Base-by-base conservation (phyloP, 2,329 filamentous ascomycete genomes). In the Kalaharituber pfeilii region DNA sequence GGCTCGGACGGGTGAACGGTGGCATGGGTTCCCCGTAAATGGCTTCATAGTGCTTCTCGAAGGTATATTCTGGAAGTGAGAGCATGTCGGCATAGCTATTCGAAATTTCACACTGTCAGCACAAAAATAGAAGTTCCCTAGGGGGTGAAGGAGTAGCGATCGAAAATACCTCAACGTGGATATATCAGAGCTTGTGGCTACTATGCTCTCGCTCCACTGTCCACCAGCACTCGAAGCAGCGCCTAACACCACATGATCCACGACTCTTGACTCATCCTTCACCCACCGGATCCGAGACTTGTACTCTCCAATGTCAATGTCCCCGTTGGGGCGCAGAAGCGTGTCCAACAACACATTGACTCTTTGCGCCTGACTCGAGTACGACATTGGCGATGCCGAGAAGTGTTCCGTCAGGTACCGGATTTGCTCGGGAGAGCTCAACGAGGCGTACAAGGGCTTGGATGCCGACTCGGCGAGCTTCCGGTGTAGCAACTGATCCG, bases 331-430 rank as follows among this genome's bases (percentile, higher is more conserved):
- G 3, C 76, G 71, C 15, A 79, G 66, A 4, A 80, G 67, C 1
- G 77, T 78, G 59, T 80, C 77, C 6, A 80, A 68, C 18, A 80
- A 69, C 11, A 75, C 75, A 60, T 80, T 80, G 53, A 79, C 68
- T 0, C 76, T 76, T 2, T 80, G 68, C 2, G 77, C 76, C 60
- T 79, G 76, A 0, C 74, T 78, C 36, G 77, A 79, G 66, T 80
- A 80, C 5, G 75, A 75, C 42, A 79, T 69, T 2, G 73, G 73
- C 0, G 76, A 77, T 1, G 73, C 72, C 7, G 67, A 67, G 60
- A 80, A 79, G 63, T 80, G 77, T 13, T 73, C 72, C 25, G 76
- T 78, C 30, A 79, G 66, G 51, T 71, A 59, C 42, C 70, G 59
- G 65, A 75, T 64, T 64, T 68, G 62, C 51, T 73, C 66, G 11